Evolutionary conservation across 2,329 filamentous ascomycete genomes (phyloP).

Genomic region (Exophiala sp.): DNA sequence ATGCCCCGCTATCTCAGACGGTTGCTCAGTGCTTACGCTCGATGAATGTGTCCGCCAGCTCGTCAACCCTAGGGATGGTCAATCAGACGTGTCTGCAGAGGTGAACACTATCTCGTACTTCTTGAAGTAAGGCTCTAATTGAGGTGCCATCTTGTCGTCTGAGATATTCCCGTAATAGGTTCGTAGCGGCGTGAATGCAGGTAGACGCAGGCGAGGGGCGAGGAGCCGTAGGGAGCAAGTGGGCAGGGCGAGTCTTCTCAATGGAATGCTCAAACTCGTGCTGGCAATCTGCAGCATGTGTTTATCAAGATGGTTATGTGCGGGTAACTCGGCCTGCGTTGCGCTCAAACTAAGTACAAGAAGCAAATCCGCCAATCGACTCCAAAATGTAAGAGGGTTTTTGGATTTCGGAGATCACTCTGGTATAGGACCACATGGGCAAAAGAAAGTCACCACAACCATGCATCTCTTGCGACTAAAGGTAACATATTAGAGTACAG

Average conservation of each 20-base stretch:
- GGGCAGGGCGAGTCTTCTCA: neutral
- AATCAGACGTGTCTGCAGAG: neutral
- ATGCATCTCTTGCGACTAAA: neutral
- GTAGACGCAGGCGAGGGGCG: constrained; percentile 1
- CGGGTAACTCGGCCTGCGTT: neutral
- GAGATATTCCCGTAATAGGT: constrained; percentile 45
- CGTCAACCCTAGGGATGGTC: constrained; percentile 58
- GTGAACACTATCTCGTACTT: constrained; percentile 48
- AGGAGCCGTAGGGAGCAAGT: constrained; percentile 2
- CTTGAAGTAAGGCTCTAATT: constrained; percentile 89
- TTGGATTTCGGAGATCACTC: constrained; percentile 8
- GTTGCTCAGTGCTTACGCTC: constrained; percentile 55
- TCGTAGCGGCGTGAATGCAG: constrained; percentile 24
- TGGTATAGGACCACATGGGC: neutral
- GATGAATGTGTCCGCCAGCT: constrained; percentile 75
- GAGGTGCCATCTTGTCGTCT: constrained; percentile 72
- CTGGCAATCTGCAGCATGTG: constrained; percentile 9
- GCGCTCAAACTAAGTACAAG: neutral
- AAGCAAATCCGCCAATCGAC: neutral
- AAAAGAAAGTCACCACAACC: too few species aligned
- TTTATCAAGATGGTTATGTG: constrained; percentile 8
- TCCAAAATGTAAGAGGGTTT: neutral
- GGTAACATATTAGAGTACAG: neutral
- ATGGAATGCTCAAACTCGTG: constrained; percentile 4
- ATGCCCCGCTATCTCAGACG: constrained; percentile 3